Evolutionary conservation across 2,329 filamentous ascomycete genomes (phyloP).

Genomic region (Talaromyces sp.): DNA sequence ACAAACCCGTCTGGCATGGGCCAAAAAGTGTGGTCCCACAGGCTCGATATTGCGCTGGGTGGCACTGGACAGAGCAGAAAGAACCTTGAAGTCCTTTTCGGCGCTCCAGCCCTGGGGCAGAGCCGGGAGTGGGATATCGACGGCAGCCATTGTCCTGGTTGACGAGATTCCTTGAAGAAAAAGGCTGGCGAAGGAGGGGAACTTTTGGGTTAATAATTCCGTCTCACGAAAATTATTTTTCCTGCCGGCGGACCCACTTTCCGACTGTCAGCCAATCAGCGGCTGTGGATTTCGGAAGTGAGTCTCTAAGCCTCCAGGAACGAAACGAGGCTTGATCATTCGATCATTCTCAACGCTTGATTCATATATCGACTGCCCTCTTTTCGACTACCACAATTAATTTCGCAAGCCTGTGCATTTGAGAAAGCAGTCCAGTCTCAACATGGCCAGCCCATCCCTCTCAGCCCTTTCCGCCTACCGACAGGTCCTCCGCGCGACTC

Average conservation of each 20-base stretch:
- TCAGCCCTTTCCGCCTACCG: conserved; percentile 75
- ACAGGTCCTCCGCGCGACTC: conserved; percentile 72
- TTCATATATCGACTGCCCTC: neutral
- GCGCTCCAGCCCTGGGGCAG: conserved; percentile 73
- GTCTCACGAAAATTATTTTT: conserved; percentile 26
- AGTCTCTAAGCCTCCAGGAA: neutral
- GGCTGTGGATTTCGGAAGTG: conserved; percentile 20
- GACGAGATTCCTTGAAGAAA: conserved; percentile 1
- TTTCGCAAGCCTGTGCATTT: neutral
- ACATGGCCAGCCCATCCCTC: conserved; percentile 29
- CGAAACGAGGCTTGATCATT: neutral
- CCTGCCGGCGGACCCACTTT: conserved; percentile 11
- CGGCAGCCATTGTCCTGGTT: conserved; percentile 11
- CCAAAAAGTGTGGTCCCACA: conserved; percentile 94
- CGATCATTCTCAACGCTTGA: neutral
- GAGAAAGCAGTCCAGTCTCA: neutral
- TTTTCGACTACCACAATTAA: neutral
- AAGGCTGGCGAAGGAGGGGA: conserved; percentile 3
- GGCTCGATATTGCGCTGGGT: conserved; percentile 89
- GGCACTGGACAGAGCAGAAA: conserved; percentile 71
- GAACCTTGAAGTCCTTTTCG: conserved; percentile 86
- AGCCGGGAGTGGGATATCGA: conserved; percentile 57
- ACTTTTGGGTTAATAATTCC: neutral
- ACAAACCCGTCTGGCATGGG: conserved; percentile 83
- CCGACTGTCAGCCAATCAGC: conserved; percentile 22